phyloP scores from a whole-genome alignment of 352 stramenopile species.

The Phytophthora litchii region DNA sequence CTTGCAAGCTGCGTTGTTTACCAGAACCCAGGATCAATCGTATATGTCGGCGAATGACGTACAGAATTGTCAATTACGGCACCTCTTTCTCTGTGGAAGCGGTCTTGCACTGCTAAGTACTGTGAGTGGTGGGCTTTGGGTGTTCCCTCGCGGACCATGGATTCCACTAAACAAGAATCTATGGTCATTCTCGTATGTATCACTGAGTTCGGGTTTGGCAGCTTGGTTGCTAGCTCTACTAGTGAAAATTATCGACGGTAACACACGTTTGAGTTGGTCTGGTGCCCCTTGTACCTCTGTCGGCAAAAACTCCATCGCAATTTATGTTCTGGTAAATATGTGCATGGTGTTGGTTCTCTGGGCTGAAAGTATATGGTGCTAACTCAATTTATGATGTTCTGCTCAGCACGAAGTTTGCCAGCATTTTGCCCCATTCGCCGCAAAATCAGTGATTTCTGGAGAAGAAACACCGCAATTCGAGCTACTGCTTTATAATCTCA shows the following conservation, averaged over 20 bases:
- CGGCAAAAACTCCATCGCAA: conserved; percentile 74
- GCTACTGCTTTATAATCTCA: conserved; percentile 56
- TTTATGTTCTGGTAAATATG: conserved; percentile 70
- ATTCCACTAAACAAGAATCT: conserved; percentile 90
- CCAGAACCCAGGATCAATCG: background rate
- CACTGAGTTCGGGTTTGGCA: conserved; percentile 50
- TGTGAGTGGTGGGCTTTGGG: conserved; percentile 25
- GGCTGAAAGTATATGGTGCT: background rate
- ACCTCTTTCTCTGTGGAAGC: conserved; percentile 19
- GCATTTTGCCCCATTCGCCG: conserved; percentile 52
- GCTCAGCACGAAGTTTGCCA: conserved; percentile 66
- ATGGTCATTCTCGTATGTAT: conserved; percentile 77
- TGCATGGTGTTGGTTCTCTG: background rate
- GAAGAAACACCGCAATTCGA: conserved; percentile 26
- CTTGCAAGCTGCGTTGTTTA: conserved; percentile 44
- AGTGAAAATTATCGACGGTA: conserved; percentile 27
- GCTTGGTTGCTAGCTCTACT: conserved; percentile 36
- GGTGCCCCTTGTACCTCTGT: conserved; percentile 42
- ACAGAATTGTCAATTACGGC: conserved; percentile 1
- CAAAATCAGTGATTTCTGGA: conserved; percentile 22
- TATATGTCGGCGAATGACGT: conserved; percentile 1
- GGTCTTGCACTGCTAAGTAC: conserved; percentile 12
- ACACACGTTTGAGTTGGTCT: conserved; percentile 21
- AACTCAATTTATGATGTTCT: background rate
- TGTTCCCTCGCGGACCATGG: conserved; percentile 29